Percentiles rank a stretch among this genome's conserved stretches.
These are phyloP conservation scores for Nicotiana benthamiana DNA, from an alignment of 257 asterid genomes.

Conservation along the genomic window DNA sequence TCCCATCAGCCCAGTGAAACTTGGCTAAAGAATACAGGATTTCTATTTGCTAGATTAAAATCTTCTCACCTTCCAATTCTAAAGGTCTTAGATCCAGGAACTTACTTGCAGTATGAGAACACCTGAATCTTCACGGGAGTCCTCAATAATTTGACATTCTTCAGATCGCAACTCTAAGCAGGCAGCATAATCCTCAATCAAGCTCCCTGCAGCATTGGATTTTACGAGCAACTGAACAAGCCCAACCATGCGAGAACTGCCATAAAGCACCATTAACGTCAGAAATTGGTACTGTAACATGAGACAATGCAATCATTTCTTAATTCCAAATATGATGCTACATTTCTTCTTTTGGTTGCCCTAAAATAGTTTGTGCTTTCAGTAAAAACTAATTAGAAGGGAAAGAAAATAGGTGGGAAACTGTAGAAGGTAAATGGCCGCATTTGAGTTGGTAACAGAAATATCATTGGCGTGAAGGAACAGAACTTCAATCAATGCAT, in stretches of 20 bases:
- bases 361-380: not conserved
- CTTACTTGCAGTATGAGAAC: slow-evolving; percentile 88
- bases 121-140: slow-evolving; percentile 76
- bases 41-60: not conserved
- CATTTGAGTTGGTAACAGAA: not conserved
- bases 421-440: not conserved
- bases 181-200: slow-evolving; percentile 93
- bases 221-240: slow-evolving; percentile 80
- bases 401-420: not conserved
- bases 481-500: not conserved
- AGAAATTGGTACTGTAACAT: not conserved
- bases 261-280: slow-evolving; percentile 3
- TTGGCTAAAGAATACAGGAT: not conserved
- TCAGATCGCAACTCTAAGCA: slow-evolving; percentile 92
- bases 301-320: not conserved
- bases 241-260: slow-evolving; percentile 91
- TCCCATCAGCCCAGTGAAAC: not conserved
- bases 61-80: not conserved
- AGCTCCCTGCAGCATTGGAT: slow-evolving; percentile 52
- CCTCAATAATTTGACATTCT: slow-evolving; percentile 73
- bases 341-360: not conserved
- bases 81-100: not conserved
- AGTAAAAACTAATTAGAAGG: not conserved
- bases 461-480: not conserved
- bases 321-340: not conserved